These are phyloP conservation scores for Trichoderma harzianum DNA, from an alignment of 2,329 filamentous ascomycete species.

Conservation along the genomic window DNA sequence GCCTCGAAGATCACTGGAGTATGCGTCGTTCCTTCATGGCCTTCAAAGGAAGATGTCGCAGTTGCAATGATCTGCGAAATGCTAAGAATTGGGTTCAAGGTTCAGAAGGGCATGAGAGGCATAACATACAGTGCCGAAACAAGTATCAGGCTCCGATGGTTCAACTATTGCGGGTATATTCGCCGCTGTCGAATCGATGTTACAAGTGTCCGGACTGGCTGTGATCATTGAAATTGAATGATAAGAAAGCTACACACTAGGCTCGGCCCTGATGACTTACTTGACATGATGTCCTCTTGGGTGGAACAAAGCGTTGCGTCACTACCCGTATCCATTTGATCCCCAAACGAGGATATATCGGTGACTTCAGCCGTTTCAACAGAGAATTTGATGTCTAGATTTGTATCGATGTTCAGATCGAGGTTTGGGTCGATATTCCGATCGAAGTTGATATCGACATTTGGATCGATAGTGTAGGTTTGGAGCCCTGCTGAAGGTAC, in stretches of 20 bases:
- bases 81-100: not conserved
- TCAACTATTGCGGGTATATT: not conserved
- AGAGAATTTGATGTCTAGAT: not conserved
- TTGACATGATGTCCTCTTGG: not conserved
- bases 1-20: not conserved
- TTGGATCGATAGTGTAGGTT: not conserved
- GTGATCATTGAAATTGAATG: not conserved
- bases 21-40: not conserved
- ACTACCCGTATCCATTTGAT: not conserved
- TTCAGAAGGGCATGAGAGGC: not conserved
- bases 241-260: not conserved
- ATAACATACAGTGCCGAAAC: not conserved
- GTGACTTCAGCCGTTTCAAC: not conserved
- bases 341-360: not conserved
- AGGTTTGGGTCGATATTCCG: too few species aligned
- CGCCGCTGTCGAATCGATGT: not conserved
- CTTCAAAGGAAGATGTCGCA: not conserved
- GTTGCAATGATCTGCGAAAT: not conserved
- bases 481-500: not conserved
- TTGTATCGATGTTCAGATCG: not conserved
- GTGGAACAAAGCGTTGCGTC: not conserved
- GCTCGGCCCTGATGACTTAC: not conserved
- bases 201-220: not conserved
- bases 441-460: not conserved
- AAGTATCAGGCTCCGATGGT: not conserved